Conservation (phyloP, 1,284 basidiomycete genomes). For the Macrocystidia cucumis region DNA sequence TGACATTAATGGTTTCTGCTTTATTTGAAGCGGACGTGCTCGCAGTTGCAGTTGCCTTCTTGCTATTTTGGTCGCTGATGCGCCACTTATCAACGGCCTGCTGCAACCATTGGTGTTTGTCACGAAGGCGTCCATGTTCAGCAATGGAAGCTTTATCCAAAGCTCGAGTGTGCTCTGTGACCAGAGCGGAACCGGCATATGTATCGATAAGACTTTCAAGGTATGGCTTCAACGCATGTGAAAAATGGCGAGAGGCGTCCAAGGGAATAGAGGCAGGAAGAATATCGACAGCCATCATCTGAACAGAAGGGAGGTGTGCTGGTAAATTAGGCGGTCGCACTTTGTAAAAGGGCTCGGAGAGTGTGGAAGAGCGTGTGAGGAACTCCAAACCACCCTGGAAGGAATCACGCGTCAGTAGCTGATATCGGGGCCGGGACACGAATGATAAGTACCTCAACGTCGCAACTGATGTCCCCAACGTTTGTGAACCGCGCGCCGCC, state of each 20-base stretch:
- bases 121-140: slow-evolving; percentile 44
- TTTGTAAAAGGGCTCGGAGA: slow-evolving; percentile 68
- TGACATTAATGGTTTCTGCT: slow-evolving; percentile 8
- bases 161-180: slow-evolving; percentile 26
- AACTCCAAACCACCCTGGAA: slow-evolving; percentile 81
- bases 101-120: slow-evolving; percentile 54
- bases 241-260: slow-evolving; percentile 78
- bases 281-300: slow-evolving; percentile 86
- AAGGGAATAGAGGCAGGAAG: slow-evolving; percentile 77
- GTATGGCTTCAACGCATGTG: slow-evolving; percentile 59
- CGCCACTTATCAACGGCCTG: slow-evolving; percentile 41
- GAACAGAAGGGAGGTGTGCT: slow-evolving; percentile 44
- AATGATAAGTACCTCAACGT: slow-evolving; percentile 48
- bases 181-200: slow-evolving; percentile 12
- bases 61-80: not conserved
- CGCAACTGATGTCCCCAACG: slow-evolving; percentile 84
- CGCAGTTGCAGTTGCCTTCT: not conserved
- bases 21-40: slow-evolving; percentile 2
- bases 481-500: slow-evolving; percentile 56
- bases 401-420: not conserved
- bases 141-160: slow-evolving; percentile 69
- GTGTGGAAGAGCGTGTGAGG: slow-evolving; percentile 66
- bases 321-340: slow-evolving; percentile 35
- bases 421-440: too few relatives aligned
- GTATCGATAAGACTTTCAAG: slow-evolving; percentile 45